Conservation (phyloP, 495 filamentous ascomycete genomes). For the Hyaloscypha hepaticicola region DNA sequence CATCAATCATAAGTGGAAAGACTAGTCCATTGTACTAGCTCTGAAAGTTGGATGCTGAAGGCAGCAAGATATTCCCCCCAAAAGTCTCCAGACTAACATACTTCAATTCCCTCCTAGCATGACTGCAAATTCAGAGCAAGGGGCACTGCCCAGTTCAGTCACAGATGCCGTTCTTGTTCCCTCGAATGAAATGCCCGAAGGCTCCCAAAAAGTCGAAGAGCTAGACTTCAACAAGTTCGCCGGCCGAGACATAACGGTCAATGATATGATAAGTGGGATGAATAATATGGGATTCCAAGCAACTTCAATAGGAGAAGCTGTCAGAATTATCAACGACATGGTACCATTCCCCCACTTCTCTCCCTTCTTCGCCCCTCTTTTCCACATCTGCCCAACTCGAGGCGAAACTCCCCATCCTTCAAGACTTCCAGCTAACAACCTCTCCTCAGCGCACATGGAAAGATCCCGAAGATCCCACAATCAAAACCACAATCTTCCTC, state of each 20-base stretch:
- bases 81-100: not conserved
- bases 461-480: conserved; percentile 63
- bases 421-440: conserved; percentile 7
- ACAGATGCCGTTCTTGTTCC: conserved; percentile 85
- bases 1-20: not conserved
- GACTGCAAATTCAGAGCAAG: conserved; percentile 1
- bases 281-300: conserved; percentile 90
- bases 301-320: conserved; percentile 77
- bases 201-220: conserved; percentile 71
- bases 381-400: conserved; percentile 1
- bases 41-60: not conserved
- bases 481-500: conserved; percentile 87
- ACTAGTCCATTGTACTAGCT: not conserved
- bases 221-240: conserved; percentile 85
- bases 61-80: not conserved
- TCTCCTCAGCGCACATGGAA: conserved; percentile 65
- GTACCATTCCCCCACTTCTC: conserved; percentile 45
- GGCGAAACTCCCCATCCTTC: not conserved
- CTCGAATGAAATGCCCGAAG: conserved; percentile 77
- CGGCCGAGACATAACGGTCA: conserved; percentile 73
- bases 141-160: conserved; percentile 58
- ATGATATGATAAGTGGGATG: conserved; percentile 82
- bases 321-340: conserved; percentile 93
- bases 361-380: conserved; percentile 2
- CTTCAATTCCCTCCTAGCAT: not conserved